Conservation (phyloP, 2,329 filamentous ascomycete species). For the Xylariaceae sp. region DNA sequence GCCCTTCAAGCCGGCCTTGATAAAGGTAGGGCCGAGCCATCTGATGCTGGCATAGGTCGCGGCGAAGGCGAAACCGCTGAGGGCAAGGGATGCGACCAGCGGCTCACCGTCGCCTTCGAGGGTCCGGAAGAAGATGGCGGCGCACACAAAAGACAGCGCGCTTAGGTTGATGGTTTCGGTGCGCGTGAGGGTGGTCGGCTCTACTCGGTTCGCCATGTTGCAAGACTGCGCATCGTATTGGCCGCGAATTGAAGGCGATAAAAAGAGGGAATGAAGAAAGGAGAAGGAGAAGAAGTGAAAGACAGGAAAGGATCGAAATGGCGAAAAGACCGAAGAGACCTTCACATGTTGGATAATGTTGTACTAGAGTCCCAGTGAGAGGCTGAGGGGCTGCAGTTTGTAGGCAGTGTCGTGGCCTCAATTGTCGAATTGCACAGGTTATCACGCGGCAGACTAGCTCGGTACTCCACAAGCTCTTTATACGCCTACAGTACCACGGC, state of each 20-base stretch:
- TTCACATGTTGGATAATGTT: constrained; percentile 15
- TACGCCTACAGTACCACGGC: too few species aligned
- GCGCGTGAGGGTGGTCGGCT: constrained; percentile 43
- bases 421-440: constrained; percentile 1
- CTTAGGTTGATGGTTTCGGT: constrained; percentile 54
- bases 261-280: neutral
- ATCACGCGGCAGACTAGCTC: too few species aligned
- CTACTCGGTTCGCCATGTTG: constrained; percentile 28
- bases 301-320: neutral
- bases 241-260: neutral
- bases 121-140: constrained; percentile 73
- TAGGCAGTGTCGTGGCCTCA: constrained; percentile 20
- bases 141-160: constrained; percentile 62
- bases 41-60: constrained; percentile 80
- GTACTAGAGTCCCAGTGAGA: neutral
- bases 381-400: too few species aligned
- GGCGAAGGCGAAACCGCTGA: constrained; percentile 79
- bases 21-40: constrained; percentile 89
- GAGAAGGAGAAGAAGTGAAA: neutral
- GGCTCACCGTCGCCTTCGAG: constrained; percentile 79
- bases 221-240: constrained; percentile 14
- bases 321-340: neutral
- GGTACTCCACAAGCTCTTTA: too few species aligned
- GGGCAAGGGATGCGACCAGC: constrained; percentile 79
- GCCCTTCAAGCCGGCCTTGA: constrained; percentile 83